Percentiles rank a stretch among this genome's conserved stretches.
These are phyloP conservation scores for Dothistroma pini DNA, from an alignment of 2,329 filamentous ascomycete species.

Conservation along the genomic window DNA sequence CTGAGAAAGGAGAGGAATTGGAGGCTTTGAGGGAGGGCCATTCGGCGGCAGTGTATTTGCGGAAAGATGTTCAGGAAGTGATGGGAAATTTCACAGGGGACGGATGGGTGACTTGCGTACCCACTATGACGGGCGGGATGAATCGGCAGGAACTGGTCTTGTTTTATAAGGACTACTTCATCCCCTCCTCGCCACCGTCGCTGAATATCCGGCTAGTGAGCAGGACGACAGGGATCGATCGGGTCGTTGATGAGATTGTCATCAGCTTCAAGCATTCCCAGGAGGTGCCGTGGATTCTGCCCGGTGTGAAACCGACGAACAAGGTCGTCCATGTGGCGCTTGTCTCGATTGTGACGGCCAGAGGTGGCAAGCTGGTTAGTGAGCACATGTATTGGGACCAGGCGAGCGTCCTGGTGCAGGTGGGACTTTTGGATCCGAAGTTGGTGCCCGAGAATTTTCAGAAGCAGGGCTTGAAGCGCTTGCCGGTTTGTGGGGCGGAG, in stretches of 20 bases:
- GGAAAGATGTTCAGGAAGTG: constrained; percentile 28
- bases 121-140: constrained; percentile 44
- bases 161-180: constrained; percentile 58
- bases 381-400: constrained; percentile 61
- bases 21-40: constrained; percentile 38
- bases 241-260: constrained; percentile 58
- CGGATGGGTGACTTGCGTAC: constrained; percentile 37
- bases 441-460: constrained; percentile 45
- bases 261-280: constrained; percentile 55
- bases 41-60: constrained; percentile 25
- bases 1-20: constrained; percentile 26
- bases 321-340: constrained; percentile 55
- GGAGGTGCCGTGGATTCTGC: constrained; percentile 56
- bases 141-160: constrained; percentile 41
- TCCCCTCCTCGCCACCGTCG: constrained; percentile 51
- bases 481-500: constrained; percentile 42
- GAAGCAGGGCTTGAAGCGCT: constrained; percentile 40
- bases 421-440: constrained; percentile 54
- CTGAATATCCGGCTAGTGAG: constrained; percentile 53
- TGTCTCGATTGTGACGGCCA: constrained; percentile 53
- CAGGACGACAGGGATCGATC: constrained; percentile 54
- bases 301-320: constrained; percentile 53
- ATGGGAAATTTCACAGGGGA: constrained; percentile 32
- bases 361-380: constrained; percentile 51
- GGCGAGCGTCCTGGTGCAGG: constrained; percentile 54